Evolutionary conservation across 1,284 basidiomycete species (phyloP), one percentile per base, ranked within the genome.

Genomic region (Cryptococcus sp.): DNA sequence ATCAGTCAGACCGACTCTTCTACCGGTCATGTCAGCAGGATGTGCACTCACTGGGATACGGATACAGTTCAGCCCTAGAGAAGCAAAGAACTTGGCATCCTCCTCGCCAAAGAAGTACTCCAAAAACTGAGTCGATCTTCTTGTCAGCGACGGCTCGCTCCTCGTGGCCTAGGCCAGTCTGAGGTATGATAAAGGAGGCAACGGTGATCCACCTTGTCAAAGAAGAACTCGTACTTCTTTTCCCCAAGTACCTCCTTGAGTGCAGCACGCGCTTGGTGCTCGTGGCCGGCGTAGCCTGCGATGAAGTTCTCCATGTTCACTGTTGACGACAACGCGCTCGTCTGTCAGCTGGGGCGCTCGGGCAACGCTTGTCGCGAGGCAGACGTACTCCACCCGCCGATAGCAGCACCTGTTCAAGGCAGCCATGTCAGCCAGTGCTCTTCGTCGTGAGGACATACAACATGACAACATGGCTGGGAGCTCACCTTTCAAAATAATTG

Each of bases 151-250:
- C n/a, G n/a, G n/a, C n/a, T n/a, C n/a, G n/a, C n/a, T n/a, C n/a
- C n/a, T 23, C 33, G 51, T 4, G 16, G 46, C 46, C 33, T n/a
- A 23, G 2, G 39, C 13, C 42, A 44, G 15, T 46, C 2, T 7
- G 36, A 9, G 12, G n/a, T n/a, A n/a, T n/a, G n/a, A n/a, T 9
- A 50, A n/a, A 39, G 18, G 36, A 50, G 33, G 36, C 36, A 20
- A 15, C 18, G 12, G 45, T n/a, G n/a, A n/a, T 56, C 12, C 60
- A 84, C 85, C 78, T 84, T 86, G 76, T 89, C 85, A 65, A 89
- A 90, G 79, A 89, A 89, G 77, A 84, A 86, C 28, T 83, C 83
- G 13, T 86, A 82, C 69, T 87, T 89, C 50, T 84, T 79, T 55
- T 81, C 61, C 1, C 88, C 88, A 18, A 90, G 75, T 0, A 83